Base-by-base conservation (phyloP, 2,329 filamentous ascomycete species). In the Aspergillus unguis region DNA sequence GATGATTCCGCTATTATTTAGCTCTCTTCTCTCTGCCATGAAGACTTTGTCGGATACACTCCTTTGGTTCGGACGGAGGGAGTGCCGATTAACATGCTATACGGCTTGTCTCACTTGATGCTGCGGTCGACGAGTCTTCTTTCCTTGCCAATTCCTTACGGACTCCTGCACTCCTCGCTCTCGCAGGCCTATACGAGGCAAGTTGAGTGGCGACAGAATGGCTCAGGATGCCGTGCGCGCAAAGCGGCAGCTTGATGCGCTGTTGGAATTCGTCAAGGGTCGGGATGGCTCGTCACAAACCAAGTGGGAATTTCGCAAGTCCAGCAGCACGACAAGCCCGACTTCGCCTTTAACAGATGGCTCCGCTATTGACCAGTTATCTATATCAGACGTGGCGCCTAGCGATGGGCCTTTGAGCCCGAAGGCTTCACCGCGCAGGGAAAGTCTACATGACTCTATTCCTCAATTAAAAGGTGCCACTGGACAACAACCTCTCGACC, bases 401-500 rank as follows among this genome's bases (percentile, higher is more conserved):
- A 6, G 5, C n/a, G 11, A 8, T 23, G 10, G 10, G 5, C 6
- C 28, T 25, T n/a, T 4, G 26, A 23, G 41, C 32, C 28, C 28
- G 10, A 32, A 44, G n/a, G 4, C 7, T 32, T 32, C 40, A 7
- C 10, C 41, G 27, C 11, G 28, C 28, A 28, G 17, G 10, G 11
- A 23, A 10, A 2, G 28, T n/a, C 10, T 29, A 5, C 9, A n/a
- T 44, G 2, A 23, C 17, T 25, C 17, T 5, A 8, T n/a, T 9
- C 32, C 41, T 25, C 41, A 9, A 28, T 4, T 3, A 6, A 33
- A 3, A 10, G 41, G 26, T 7, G 43, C 62, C 1, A 43, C 54
- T 7, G 58, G 61, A 2, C 37, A 53, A 2, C 57, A 58, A 10
- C 28, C 38, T 2, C 27, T 48, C 6, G 38, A 44, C 2, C 56